phyloP scores from a whole-genome alignment of 257 asterid genomes.

The Nicotiana sylvestris region DNA sequence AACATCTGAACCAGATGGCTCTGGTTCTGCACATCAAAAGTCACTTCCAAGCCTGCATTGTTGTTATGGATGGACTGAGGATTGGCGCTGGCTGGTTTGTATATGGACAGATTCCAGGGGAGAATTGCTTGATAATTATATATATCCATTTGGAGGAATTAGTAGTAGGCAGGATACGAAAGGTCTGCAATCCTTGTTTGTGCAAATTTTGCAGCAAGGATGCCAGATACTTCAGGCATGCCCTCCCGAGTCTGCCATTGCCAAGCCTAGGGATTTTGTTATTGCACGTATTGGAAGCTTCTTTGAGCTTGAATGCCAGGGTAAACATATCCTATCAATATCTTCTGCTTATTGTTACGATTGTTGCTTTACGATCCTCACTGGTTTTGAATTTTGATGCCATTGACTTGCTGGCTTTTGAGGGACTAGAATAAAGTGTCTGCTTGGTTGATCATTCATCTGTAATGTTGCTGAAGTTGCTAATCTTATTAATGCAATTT shows the following conservation, averaged over 20 bases:
- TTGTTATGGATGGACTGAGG: slow-evolving; percentile 99
- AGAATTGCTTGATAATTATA: slow-evolving; percentile 85
- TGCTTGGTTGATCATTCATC: background rate
- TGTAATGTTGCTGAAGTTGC: background rate
- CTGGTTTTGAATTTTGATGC: background rate
- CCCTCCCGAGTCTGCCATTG: slow-evolving; percentile 60
- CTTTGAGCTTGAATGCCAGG: slow-evolving; percentile 98
- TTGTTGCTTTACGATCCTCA: background rate
- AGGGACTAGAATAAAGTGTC: background rate
- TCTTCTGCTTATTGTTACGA: slow-evolving; percentile 6
- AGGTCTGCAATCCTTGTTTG: slow-evolving; percentile 92
- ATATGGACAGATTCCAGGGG: slow-evolving; percentile 99
- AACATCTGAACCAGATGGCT: slow-evolving; percentile 62
- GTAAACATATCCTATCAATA: slow-evolving; percentile 30
- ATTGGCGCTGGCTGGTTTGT: slow-evolving; percentile 99
- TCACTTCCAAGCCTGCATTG: slow-evolving; percentile 86
- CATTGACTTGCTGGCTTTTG: slow-evolving; percentile 2
- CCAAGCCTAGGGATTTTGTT: slow-evolving; percentile 89
- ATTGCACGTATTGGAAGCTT: slow-evolving; percentile 89
- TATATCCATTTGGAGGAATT: slow-evolving; percentile 94
- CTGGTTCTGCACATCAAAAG: slow-evolving; percentile 67
- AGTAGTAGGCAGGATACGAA: slow-evolving; percentile 98
- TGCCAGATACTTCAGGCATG: slow-evolving; percentile 95
- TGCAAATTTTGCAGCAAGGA: slow-evolving; percentile 95
- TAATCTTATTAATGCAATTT: slow-evolving; percentile 2